Base-by-base conservation (phyloP, 2,329 filamentous ascomycete genomes). In the Rhynchosporium graminicola region DNA sequence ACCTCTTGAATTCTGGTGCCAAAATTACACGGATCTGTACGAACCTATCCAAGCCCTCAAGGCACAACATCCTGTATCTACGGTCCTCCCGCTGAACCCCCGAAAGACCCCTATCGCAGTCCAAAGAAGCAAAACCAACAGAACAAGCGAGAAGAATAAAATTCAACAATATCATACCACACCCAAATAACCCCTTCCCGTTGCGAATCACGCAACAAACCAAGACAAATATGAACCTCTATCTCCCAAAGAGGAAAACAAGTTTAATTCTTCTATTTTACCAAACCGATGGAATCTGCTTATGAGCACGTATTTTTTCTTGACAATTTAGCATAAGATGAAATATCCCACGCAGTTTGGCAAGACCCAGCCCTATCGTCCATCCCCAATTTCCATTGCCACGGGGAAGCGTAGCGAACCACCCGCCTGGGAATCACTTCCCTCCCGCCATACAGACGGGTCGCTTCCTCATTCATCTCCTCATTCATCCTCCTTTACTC, bases 351-450 rank as follows among this genome's bases (percentile, higher is more conserved):
- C 43, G 5, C 43, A 13, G 13, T 3, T 15, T 3, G n/a, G 43
- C 20, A 4, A n/a, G 7, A 26, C 10, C 43, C 43, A 20, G 9
- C 20, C 43, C 20, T 26, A 48, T 15, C 7, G 12, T 10, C 31
- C 15, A 15, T 52, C 29, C 29, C 36, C 38, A 36, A 33, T 33
- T 36, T 20, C 4, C n/a, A 8, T 20, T 20, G 20, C 20, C 20
- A n/a, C 51, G 51, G n/a, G 51, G 51, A 54, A 54, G 51, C 51
- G 28, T 5, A 42, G 20, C 20, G 36, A 8, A 29, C 51, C 36
- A 13, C 28, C 51, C 51, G 51, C 51, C 33, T 42, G 51, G 51
- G 7, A 54, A 40, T 29, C 33, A 20, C 51, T 20, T 36, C 9
- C 4, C 50, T 54, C 13, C 51, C 51, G 51, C 51, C 12, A 40